phyloP scores from a whole-genome alignment of 2,329 filamentous ascomycete species.

The Verticillium tricorpus region DNA sequence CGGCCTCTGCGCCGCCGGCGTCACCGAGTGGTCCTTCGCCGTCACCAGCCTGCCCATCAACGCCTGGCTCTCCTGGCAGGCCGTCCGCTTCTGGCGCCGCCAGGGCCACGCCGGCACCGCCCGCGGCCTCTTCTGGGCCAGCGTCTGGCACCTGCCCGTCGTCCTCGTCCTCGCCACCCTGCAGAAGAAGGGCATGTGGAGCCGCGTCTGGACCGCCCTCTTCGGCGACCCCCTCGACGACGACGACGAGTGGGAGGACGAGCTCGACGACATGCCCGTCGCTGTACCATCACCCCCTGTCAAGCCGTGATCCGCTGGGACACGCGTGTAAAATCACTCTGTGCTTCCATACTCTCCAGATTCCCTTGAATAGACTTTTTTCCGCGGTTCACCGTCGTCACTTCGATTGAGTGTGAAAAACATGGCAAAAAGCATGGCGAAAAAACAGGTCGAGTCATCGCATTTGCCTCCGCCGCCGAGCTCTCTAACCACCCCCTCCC shows the following conservation, averaged over 20 bases:
- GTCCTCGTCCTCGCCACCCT: constrained; percentile 85
- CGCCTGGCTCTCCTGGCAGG: constrained; percentile 76
- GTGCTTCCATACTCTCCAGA: constrained; percentile 1
- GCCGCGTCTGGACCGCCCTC: constrained; percentile 68
- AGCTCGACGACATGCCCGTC: constrained; percentile 33
- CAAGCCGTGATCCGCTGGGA: constrained; percentile 1
- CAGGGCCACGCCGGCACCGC: constrained; percentile 78
- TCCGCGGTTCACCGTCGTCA: not conserved
- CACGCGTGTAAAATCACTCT: not conserved
- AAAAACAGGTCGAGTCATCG: not conserved
- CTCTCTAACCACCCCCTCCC: not conserved
- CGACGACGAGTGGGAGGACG: constrained; percentile 54
- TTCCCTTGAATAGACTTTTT: not conserved
- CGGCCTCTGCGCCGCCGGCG: constrained; percentile 69
- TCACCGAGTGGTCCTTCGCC: constrained; percentile 84
- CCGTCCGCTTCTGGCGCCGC: constrained; percentile 73
- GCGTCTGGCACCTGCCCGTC: constrained; percentile 90
- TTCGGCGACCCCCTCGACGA: constrained; percentile 55
- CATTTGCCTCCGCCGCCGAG: not conserved
- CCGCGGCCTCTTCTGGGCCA: constrained; percentile 89
- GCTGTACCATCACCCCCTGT: constrained; percentile 1
- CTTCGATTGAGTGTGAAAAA: no score
- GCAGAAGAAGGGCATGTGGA: constrained; percentile 92
- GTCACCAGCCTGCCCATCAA: constrained; percentile 79
- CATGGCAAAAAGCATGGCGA: not conserved